A percentile compares a stretch with the other conserved stretches of the same genome.
phyloP scores from a whole-genome alignment of 2,329 filamentous ascomycete species.

The Paraconiothyrium brasiliense region DNA sequence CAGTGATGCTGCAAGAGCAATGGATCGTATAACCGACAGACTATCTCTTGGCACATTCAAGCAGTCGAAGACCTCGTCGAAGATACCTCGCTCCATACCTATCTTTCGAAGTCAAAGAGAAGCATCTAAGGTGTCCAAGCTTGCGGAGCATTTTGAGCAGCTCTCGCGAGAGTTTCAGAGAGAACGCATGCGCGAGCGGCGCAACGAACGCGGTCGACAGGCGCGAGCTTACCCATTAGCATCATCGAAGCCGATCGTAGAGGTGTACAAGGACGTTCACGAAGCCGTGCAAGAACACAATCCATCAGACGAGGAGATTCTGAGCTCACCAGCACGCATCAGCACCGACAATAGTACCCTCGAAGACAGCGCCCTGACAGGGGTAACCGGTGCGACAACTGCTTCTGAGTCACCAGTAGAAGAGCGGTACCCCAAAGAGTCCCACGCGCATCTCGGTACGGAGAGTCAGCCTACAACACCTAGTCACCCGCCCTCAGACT shows the following conservation, averaged over 20 bases:
- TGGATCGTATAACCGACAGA: slow-evolving; percentile 79
- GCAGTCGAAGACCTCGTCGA: slow-evolving; percentile 67
- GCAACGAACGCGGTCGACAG: slow-evolving; percentile 78
- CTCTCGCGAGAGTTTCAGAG: slow-evolving; percentile 96
- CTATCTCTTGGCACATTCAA: slow-evolving; percentile 74
- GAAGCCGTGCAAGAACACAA: slow-evolving; percentile 88
- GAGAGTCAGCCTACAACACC: slow-evolving; percentile 37
- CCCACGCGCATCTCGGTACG: slow-evolving; percentile 27
- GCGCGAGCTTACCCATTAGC: slow-evolving; percentile 88
- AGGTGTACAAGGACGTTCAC: slow-evolving; percentile 93
- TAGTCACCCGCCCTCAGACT: slow-evolving; percentile 61
- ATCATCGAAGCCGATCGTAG: slow-evolving; percentile 93
- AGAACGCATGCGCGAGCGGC: slow-evolving; percentile 85
- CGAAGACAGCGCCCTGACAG: slow-evolving; percentile 46
- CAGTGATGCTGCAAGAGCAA: slow-evolving; percentile 49
- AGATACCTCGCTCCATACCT: slow-evolving; percentile 84
- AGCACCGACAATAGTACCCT: slow-evolving; percentile 51
- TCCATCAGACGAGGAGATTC: slow-evolving; percentile 70
- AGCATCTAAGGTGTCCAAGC: slow-evolving; percentile 83
- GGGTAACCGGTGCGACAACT: slow-evolving; percentile 44
- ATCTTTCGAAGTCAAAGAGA: slow-evolving; percentile 63
- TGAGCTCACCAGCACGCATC: slow-evolving; percentile 38
- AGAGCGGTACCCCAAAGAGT: slow-evolving; percentile 34
- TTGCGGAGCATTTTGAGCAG: slow-evolving; percentile 96
- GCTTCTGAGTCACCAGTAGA: slow-evolving; percentile 48